Evolutionary conservation across 73 alveolate genomes (phyloP).

Genomic region (Paramecium tetraurelia): DNA sequence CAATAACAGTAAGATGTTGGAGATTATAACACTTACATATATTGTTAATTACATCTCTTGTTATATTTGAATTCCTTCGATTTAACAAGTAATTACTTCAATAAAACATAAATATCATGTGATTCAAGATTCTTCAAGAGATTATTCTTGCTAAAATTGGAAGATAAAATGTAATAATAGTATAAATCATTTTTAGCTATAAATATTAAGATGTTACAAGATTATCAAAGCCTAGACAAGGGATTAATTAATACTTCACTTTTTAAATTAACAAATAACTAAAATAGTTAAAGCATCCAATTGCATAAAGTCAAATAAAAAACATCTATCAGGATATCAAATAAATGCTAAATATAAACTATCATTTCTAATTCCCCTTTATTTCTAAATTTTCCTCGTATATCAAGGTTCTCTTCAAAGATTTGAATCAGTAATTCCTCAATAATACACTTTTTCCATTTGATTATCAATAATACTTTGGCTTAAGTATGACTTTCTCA

Average conservation of each 20-base stretch:
- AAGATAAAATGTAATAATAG: background rate
- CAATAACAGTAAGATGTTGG: background rate
- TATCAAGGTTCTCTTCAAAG: background rate
- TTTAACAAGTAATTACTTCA: background rate
- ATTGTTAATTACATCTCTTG: background rate
- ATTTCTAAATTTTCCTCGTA: background rate
- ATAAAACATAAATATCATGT: background rate
- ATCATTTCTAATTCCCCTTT: background rate
- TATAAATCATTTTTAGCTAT: background rate
- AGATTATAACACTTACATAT: background rate
- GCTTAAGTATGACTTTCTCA: background rate
- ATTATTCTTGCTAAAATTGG: background rate
- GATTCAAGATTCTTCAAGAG: background rate
- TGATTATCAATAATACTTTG: conserved; percentile 22
- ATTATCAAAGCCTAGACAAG: background rate
- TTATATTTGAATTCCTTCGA: background rate
- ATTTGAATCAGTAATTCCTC: background rate
- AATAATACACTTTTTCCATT: background rate
- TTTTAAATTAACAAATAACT: background rate
- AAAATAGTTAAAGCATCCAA: background rate
- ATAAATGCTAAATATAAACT: background rate
- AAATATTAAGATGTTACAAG: background rate
- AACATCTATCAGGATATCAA: background rate
- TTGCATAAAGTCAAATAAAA: background rate
- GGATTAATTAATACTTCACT: background rate